phyloP scores from a whole-genome alignment of 345 rosid species.

The Brassica rapa region DNA sequence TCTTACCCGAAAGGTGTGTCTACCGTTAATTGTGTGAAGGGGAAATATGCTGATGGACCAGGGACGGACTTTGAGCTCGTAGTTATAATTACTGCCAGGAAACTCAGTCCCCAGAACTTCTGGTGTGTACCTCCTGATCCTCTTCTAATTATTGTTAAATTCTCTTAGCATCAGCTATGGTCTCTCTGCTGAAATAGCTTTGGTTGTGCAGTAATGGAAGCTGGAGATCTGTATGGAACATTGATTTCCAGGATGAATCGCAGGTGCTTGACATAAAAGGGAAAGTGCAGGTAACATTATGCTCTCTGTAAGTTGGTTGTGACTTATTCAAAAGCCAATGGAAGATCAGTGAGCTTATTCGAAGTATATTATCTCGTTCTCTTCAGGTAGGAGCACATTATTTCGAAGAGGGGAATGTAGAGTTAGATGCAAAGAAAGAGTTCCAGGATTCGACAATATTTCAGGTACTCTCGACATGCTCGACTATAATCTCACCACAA shows the following conservation, averaged over 20 bases:
- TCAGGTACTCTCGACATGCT: slow-evolving; percentile 55
- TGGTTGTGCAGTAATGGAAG: slow-evolving; percentile 71
- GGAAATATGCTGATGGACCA: slow-evolving; percentile 82
- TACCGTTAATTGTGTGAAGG: slow-evolving; percentile 72
- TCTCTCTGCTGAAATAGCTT: neutral
- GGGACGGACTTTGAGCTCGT: slow-evolving; percentile 89
- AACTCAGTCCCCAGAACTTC: slow-evolving; percentile 91
- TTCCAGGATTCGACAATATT: slow-evolving; percentile 77
- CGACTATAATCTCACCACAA: neutral
- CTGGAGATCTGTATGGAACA: slow-evolving; percentile 91
- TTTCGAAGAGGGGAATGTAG: slow-evolving; percentile 99
- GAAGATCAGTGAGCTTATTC: slow-evolving; percentile 2
- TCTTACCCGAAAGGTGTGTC: slow-evolving; percentile 91
- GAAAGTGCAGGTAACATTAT: slow-evolving; percentile 69
- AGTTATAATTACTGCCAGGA: slow-evolving; percentile 80
- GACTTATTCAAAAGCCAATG: neutral
- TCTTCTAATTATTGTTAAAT: slow-evolving; percentile 20
- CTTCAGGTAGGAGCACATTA: slow-evolving; percentile 93
- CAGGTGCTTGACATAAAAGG: slow-evolving; percentile 76
- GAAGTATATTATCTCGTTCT: neutral
- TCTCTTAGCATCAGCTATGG: neutral
- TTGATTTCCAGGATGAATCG: slow-evolving; percentile 76
- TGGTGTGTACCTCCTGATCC: slow-evolving; percentile 54
- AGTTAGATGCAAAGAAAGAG: slow-evolving; percentile 86
- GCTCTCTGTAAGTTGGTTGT: slow-evolving; percentile 9